These are phyloP conservation scores for Leccinum angustisporum DNA, from an alignment of 1,284 basidiomycete species.

Conservation along the genomic window DNA sequence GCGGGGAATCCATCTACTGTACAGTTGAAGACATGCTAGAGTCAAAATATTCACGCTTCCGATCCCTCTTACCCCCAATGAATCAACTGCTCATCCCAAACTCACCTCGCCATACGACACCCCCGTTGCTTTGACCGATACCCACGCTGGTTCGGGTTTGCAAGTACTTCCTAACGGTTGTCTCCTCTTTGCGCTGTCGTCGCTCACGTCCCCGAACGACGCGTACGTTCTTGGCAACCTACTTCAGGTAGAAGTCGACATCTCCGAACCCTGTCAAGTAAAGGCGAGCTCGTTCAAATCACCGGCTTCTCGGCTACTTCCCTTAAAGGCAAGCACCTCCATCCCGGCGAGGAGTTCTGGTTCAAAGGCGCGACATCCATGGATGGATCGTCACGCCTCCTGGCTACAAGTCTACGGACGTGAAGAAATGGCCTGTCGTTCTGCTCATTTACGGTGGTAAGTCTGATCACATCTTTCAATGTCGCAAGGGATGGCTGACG, in stretches of 20 bases:
- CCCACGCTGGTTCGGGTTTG: conserved; percentile 57
- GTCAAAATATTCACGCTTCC: conserved; percentile 70
- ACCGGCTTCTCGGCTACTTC: conserved; percentile 59
- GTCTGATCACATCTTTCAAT: conserved; percentile 1
- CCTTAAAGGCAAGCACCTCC: conserved; percentile 58
- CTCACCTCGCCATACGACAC: conserved; percentile 47
- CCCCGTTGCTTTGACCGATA: conserved; percentile 60
- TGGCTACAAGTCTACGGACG: conserved; percentile 64
- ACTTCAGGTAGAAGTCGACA: conserved; percentile 39
- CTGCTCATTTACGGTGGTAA: conserved; percentile 75
- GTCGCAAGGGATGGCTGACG: neutral
- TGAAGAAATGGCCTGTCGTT: conserved; percentile 74
- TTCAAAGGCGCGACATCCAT: conserved; percentile 84
- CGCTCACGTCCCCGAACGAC: conserved; percentile 73
- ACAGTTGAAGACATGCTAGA: conserved; percentile 75
- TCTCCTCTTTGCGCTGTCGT: conserved; percentile 67
- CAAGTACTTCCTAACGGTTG: conserved; percentile 59
- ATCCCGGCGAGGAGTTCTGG: conserved; percentile 76
- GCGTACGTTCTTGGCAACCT: conserved; percentile 60
- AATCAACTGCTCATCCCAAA: conserved; percentile 50
- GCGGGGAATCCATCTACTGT: conserved; percentile 69
- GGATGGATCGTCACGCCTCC: conserved; percentile 82
- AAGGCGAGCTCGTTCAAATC: conserved; percentile 47
- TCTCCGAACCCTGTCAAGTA: conserved; percentile 31
- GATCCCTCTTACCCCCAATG: conserved; percentile 58